Evolutionary conservation across 768 basidiomycete genomes (phyloP), one percentile per base, ranked within the genome.

Genomic region (Tephrocybe rancida): DNA sequence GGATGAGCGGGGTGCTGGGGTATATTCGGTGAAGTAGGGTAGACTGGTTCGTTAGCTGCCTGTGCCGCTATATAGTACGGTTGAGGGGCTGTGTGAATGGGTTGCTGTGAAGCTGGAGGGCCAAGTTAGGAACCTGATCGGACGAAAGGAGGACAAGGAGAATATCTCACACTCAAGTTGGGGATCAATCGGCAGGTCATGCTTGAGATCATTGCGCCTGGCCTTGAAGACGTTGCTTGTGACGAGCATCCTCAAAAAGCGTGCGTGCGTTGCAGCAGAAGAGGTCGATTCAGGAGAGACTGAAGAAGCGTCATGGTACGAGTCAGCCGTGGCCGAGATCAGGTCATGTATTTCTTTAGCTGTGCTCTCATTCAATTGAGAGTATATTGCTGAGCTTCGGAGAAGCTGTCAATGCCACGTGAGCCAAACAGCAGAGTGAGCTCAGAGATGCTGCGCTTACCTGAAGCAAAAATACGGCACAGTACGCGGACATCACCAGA

Each of bases 401-500:
- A 92, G 75, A 46, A 93, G 80, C 91, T 91, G 60, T 16, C 46
- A 34, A 48, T 44, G 25, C 37, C 50, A 29, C 48, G 53, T 53
- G 50, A 50, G 49, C 50, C 41, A 18, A 45, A 43, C 22, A 24
- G 16, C 1, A 34, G 48, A 27, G 54, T n/a, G n/a, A n/a, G 56
- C 16, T 19, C 46, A 48, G 41, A 35, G 10, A 44, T 27, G 38
- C 27, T 27, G 19, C 32, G 50, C 69, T 48, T 64, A 88, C 92
- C 78, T 80, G 86, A 59, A 93, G 73, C 57, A 94, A 71, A 64
- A 91, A 87, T 32, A 93, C 84, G 18, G 91, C 90, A 43, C 88
- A 84, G 62, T 93, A 93, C 22, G 90, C 92, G 18, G 88, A 88
- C 91, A 93, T 93, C 42, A 88, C 82, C 7, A 87, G 86, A 55